A percentile compares a stretch with the other conserved stretches of the same genome.
phyloP scores from a whole-genome alignment of 345 rosid species.

The Linum tenue region DNA sequence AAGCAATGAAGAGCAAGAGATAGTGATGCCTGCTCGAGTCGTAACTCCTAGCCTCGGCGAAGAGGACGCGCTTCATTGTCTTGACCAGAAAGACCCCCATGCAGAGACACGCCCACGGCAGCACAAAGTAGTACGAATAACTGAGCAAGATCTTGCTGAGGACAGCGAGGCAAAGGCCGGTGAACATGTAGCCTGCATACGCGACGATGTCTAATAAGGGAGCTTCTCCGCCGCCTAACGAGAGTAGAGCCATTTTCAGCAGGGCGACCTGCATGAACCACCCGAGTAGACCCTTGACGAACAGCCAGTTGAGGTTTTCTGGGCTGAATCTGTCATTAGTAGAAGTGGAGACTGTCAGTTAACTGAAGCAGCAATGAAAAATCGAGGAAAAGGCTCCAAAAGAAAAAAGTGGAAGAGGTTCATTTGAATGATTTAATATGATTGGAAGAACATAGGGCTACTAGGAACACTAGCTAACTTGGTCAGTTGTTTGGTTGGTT shows the following conservation, averaged over 20 bases:
- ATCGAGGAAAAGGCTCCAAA: no score
- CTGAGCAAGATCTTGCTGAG: conserved; percentile 61
- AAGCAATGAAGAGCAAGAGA: conserved; percentile 70
- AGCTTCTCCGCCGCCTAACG: conserved; percentile 86
- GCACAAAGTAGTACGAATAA: conserved; percentile 64
- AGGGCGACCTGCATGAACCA: conserved; percentile 80
- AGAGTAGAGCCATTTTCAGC: conserved; percentile 69
- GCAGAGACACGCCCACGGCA: conserved; percentile 81
- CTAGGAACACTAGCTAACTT: neutral
- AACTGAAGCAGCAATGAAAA: neutral
- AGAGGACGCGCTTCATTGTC: conserved; percentile 92
- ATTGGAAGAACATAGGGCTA: neutral
- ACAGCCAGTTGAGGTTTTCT: conserved; percentile 82
- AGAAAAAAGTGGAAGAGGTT: no score
- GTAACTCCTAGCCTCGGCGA: conserved; percentile 69
- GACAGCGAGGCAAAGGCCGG: conserved; percentile 64
- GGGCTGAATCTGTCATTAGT: conserved; percentile 63
- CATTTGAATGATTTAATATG: no score
- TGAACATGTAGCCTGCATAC: conserved; percentile 77
- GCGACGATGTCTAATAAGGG: conserved; percentile 83
- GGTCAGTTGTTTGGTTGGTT: neutral
- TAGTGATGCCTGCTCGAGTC: conserved; percentile 91
- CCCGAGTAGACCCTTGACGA: conserved; percentile 80
- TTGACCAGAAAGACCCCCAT: conserved; percentile 83
- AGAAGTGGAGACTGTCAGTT: neutral